A percentile compares a stretch with the other conserved stretches of the same genome.
phyloP scores from a whole-genome alignment of 2,329 filamentous ascomycete genomes.

The Calonectria henricotiae region DNA sequence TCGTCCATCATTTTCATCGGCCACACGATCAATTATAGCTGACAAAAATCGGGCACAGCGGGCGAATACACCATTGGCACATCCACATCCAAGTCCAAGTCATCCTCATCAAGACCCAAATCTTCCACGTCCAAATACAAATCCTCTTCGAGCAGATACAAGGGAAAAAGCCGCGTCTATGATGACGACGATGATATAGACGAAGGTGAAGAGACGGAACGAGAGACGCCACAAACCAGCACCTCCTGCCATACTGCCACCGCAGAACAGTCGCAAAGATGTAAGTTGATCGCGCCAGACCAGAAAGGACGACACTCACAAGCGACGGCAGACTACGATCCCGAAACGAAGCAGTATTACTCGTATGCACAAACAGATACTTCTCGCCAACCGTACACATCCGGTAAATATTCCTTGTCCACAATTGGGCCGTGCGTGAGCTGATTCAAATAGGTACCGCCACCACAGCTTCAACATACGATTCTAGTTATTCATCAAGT shows the following conservation, averaged over 20 bases:
- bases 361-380: conserved; percentile 10
- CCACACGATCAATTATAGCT: conserved; percentile 31
- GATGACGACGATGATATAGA: conserved; percentile 41
- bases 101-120: conserved; percentile 38
- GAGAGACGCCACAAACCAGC: neutral
- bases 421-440: neutral
- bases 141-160: conserved; percentile 41
- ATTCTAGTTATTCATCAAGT: conserved; percentile 21
- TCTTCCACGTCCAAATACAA: conserved; percentile 45
- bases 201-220: conserved; percentile 42
- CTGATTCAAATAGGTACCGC: conserved; percentile 19
- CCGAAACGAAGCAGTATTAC: conserved; percentile 23
- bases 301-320: conserved; percentile 5
- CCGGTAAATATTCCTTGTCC: neutral
- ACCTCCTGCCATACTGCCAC: neutral
- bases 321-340: conserved; percentile 25
- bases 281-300: conserved; percentile 22
- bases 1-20: neutral
- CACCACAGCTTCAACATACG: conserved; percentile 5
- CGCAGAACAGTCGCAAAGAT: conserved; percentile 3
- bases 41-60: conserved; percentile 34
- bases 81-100: conserved; percentile 42
- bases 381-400: conserved; percentile 5
- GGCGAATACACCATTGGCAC: conserved; percentile 45
- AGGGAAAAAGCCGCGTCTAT: conserved; percentile 45